Evolutionary conservation across 805 yeast genomes (phyloP).

Genomic region (Tetrapisispora namnaoensis): DNA sequence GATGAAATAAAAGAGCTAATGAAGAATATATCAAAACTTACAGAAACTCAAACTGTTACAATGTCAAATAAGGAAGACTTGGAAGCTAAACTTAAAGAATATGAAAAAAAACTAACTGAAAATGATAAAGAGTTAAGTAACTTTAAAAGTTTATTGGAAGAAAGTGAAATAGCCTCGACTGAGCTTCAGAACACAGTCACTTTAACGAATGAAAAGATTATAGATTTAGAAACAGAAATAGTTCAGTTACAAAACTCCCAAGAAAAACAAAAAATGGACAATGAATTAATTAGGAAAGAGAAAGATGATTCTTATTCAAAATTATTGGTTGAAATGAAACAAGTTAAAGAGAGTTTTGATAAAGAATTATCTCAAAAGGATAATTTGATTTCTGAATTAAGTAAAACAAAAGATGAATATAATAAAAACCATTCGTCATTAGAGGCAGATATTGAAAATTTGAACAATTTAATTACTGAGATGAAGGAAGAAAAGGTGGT

Average conservation of each 20-base stretch:
- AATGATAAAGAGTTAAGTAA: neutral
- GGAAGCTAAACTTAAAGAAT: neutral
- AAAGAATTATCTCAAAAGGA: neutral
- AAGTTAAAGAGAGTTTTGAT: neutral
- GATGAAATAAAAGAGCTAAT: neutral
- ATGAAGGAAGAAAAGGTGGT: neutral
- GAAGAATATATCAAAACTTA: neutral
- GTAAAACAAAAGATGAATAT: conserved; percentile 2
- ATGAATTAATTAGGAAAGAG: neutral
- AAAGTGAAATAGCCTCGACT: neutral
- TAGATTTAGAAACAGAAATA: neutral
- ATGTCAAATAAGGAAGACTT: neutral
- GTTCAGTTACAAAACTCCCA: neutral
- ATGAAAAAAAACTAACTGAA: neutral
- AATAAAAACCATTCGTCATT: conserved; percentile 1
- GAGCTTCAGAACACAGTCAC: neutral
- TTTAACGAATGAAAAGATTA: neutral
- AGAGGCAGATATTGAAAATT: conserved; percentile 1
- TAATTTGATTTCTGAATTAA: neutral
- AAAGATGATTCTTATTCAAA: neutral
- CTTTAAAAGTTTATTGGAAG: neutral
- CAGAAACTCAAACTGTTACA: neutral
- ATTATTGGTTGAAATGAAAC: neutral
- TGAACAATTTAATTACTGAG: conserved; percentile 2
- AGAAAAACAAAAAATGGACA: neutral